Conservation (phyloP, 768 basidiomycete species). For the Lentinula sp. region DNA sequence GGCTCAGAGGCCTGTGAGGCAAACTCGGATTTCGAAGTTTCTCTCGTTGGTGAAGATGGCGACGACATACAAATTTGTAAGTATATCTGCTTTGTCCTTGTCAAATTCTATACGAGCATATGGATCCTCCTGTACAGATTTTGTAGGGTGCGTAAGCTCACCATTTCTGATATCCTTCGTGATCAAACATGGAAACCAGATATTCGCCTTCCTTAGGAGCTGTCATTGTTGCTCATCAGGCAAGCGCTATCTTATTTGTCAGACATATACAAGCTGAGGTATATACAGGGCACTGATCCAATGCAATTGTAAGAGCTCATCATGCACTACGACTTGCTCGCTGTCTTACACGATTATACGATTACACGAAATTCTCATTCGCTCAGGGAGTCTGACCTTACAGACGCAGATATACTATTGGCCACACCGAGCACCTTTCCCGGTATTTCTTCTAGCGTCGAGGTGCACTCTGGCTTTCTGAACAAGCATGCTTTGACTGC, state of each 20-base stretch:
- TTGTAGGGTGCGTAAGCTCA: constrained; percentile 10
- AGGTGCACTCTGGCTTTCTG: constrained; percentile 36
- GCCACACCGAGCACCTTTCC: constrained; percentile 31
- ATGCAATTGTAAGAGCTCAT: constrained; percentile 24
- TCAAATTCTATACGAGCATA: background rate
- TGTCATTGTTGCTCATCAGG: constrained; percentile 37
- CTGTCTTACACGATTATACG: background rate
- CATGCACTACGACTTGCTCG: background rate
- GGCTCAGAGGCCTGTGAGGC: background rate
- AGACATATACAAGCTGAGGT: background rate
- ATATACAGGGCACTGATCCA: constrained; percentile 35
- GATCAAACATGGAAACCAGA: constrained; percentile 28
- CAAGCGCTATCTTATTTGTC: background rate
- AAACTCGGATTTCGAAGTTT: background rate
- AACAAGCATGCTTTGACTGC: constrained; percentile 26
- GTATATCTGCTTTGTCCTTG: constrained; percentile 5
- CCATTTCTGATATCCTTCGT: background rate
- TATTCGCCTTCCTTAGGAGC: constrained; percentile 31
- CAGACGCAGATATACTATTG: constrained; percentile 27
- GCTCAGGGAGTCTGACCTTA: constrained; percentile 29
- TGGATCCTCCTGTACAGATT: background rate
- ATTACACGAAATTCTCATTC: too few species aligned
- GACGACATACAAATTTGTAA: constrained; percentile 30
- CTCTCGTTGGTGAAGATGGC: constrained; percentile 30
- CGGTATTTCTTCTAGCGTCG: constrained; percentile 25